Percentiles rank a stretch among this genome's conserved stretches.
Evolutionary conservation across 768 basidiomycete genomes (phyloP).

Genomic region (Gelatoporia subvermispora): DNA sequence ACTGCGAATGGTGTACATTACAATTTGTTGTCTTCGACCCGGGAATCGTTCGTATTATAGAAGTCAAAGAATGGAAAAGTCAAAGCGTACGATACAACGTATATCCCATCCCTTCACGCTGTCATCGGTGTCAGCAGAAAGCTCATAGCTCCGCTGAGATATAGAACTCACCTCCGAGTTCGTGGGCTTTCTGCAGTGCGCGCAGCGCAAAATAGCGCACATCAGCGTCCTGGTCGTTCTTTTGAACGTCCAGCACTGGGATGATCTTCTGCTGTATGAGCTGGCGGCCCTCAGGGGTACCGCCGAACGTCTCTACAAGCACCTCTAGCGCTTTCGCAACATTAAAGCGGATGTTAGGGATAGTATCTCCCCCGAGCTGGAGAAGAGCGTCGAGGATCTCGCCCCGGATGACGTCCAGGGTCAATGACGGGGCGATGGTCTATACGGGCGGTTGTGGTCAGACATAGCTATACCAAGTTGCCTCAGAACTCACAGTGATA

Average conservation of each 20-base stretch:
- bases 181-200: slow-evolving; percentile 59
- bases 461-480: slow-evolving; percentile 4
- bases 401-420: slow-evolving; percentile 73
- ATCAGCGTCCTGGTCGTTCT: slow-evolving; percentile 89
- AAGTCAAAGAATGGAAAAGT: too few species aligned
- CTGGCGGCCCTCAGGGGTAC: slow-evolving; percentile 62
- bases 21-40: background rate
- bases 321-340: slow-evolving; percentile 94
- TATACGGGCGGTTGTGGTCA: slow-evolving; percentile 27
- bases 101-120: too few species aligned
- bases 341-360: slow-evolving; percentile 99
- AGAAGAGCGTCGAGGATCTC: slow-evolving; percentile 84
- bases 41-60: too few species aligned
- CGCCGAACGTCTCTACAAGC: slow-evolving; percentile 66
- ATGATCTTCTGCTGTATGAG: slow-evolving; percentile 70
- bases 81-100: too few species aligned
- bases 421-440: slow-evolving; percentile 94
- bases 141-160: background rate
- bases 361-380: slow-evolving; percentile 80
- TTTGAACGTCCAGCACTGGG: slow-evolving; percentile 82
- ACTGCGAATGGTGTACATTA: background rate
- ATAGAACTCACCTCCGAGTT: slow-evolving; percentile 31
- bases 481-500: slow-evolving; percentile 67
- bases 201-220: slow-evolving; percentile 90
- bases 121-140: background rate